Conservation (phyloP, 371 early-diverging fungal genomes). For the Mortierella sp. region DNA sequence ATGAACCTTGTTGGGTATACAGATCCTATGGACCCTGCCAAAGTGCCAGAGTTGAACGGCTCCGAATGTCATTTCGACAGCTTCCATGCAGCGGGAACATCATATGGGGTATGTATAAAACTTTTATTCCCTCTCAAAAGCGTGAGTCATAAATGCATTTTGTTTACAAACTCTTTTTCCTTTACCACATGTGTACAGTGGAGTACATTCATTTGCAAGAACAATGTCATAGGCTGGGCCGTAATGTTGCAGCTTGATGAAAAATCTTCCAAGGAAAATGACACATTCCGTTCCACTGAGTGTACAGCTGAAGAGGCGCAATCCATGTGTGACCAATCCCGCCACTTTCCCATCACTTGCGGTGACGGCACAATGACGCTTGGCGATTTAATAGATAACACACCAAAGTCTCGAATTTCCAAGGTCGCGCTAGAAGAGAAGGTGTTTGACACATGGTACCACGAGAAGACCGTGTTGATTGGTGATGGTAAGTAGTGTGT, state of each 20-base stretch:
- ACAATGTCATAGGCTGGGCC: constrained; percentile 14
- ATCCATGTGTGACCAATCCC: constrained; percentile 3
- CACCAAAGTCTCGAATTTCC: constrained; percentile 14
- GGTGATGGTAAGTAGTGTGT: constrained; percentile 19
- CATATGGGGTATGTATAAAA: not conserved
- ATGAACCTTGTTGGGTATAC: not conserved
- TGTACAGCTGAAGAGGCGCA: constrained; percentile 20
- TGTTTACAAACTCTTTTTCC: too few relatives aligned
- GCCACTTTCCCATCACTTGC: not conserved
- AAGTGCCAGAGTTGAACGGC: not conserved
- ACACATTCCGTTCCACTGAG: constrained; percentile 7
- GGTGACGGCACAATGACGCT: constrained; percentile 6
- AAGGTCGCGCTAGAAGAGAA: constrained; percentile 29
- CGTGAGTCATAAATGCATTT: too few relatives aligned
- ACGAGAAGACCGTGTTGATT: constrained; percentile 11
- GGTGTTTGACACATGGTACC: constrained; percentile 21
- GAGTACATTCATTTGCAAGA: constrained; percentile 17
- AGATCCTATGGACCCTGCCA: not conserved
- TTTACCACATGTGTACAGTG: too few relatives aligned
- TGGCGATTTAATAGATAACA: constrained; percentile 19
- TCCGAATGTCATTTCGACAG: not conserved
- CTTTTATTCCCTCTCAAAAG: too few relatives aligned
- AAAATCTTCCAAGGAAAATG: not conserved
- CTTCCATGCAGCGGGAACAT: not conserved
- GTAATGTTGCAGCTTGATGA: constrained; percentile 13